phyloP scores from a whole-genome alignment of 2,329 filamentous ascomycete genomes.

The Ceratocystis eucalypticola region DNA sequence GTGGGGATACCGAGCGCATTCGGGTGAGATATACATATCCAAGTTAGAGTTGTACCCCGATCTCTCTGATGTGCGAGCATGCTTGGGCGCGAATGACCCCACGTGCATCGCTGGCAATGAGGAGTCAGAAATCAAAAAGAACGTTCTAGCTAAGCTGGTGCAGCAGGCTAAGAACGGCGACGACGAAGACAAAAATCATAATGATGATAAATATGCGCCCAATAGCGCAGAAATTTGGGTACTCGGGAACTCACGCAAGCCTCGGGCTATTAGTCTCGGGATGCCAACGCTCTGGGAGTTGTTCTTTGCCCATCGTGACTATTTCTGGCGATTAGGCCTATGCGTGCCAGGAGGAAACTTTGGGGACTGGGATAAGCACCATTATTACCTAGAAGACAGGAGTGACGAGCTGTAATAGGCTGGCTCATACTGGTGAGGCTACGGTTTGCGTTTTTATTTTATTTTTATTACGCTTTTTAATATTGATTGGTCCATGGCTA shows the following conservation, averaged over 20 bases:
- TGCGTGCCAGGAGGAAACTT: slow-evolving; percentile 74
- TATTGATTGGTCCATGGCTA: not conserved
- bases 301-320: slow-evolving; percentile 87
- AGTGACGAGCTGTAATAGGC: slow-evolving; percentile 29
- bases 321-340: slow-evolving; percentile 85
- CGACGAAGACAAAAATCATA: too few relatives aligned
- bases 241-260: slow-evolving; percentile 25
- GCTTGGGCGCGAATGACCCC: slow-evolving; percentile 56
- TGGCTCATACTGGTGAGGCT: not conserved
- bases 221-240: slow-evolving; percentile 33
- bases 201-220: not conserved
- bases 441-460: not conserved
- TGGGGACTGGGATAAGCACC: slow-evolving; percentile 47
- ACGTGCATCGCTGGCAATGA: slow-evolving; percentile 52
- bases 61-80: slow-evolving; percentile 54
- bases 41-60: slow-evolving; percentile 57
- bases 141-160: slow-evolving; percentile 6
- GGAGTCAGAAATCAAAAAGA: slow-evolving; percentile 5
- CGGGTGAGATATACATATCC: slow-evolving; percentile 74
- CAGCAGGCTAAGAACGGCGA: not conserved
- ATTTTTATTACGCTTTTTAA: not conserved
- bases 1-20: slow-evolving; percentile 79
- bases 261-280: slow-evolving; percentile 12
- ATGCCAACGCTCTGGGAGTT: slow-evolving; percentile 66
- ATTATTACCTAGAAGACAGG: slow-evolving; percentile 30